Conservation (phyloP, 179 eudicot genomes). For the Pouteria campechiana region DNA sequence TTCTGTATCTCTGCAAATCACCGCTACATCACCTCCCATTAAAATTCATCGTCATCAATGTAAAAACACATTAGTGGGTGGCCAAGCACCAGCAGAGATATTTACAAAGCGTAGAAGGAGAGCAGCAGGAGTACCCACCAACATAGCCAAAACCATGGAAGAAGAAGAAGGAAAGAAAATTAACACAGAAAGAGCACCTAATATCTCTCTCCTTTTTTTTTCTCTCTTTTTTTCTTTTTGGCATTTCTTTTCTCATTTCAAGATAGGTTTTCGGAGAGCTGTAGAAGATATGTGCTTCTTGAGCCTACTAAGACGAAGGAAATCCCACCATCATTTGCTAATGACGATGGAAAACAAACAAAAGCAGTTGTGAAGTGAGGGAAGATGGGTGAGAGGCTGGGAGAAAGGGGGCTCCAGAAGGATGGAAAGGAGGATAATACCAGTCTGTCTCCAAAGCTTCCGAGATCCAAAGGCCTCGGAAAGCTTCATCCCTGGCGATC, state of each 20-base stretch:
- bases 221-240: too few species aligned
- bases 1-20: too few species aligned
- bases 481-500: conserved; percentile 40
- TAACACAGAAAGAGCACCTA: not conserved
- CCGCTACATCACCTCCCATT: too few species aligned
- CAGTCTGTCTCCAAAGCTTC: conserved; percentile 29
- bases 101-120: too few species aligned
- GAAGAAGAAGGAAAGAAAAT: too few species aligned
- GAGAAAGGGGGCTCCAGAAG: not conserved
- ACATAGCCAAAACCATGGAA: not conserved
- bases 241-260: not conserved
- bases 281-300: conserved; percentile 12
- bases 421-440: conserved; percentile 19
- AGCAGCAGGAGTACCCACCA: conserved; percentile 1
- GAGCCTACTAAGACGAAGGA: conserved; percentile 8
- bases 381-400: too few species aligned
- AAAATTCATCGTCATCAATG: too few species aligned
- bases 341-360: not conserved
- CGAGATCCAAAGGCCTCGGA: conserved; percentile 16
- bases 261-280: conserved; percentile 2
- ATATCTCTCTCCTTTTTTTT: too few species aligned
- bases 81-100: not conserved
- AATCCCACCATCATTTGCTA: conserved; percentile 4
- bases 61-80: too few species aligned
- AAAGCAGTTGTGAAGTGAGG: too few species aligned